These are phyloP conservation scores for Volutella citrinella DNA, from an alignment of 2,329 filamentous ascomycete genomes.

Conservation along the genomic window DNA sequence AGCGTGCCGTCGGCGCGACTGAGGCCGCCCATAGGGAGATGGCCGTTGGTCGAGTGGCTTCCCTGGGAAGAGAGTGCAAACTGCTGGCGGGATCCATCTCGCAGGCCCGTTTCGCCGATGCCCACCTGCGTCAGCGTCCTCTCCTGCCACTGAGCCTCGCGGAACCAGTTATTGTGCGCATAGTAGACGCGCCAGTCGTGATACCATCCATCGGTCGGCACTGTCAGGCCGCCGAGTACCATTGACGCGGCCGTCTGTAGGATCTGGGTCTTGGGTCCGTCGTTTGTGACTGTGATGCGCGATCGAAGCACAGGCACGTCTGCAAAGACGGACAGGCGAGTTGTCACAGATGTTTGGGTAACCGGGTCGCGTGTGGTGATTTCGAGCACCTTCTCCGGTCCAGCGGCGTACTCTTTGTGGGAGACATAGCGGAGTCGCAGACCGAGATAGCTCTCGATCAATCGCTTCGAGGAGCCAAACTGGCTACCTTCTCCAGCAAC, in stretches of 20 bases:
- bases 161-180: slow-evolving; percentile 30
- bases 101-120: slow-evolving; percentile 1
- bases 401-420: slow-evolving; percentile 7
- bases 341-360: slow-evolving; percentile 14
- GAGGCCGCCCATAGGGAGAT: background rate
- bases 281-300: slow-evolving; percentile 20
- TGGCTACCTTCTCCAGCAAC: slow-evolving; percentile 5
- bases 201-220: slow-evolving; percentile 17
- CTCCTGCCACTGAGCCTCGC: slow-evolving; percentile 30
- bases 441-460: slow-evolving; percentile 22
- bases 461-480: slow-evolving; percentile 19
- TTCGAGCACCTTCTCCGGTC: slow-evolving; percentile 11
- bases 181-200: slow-evolving; percentile 18
- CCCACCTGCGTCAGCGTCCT: background rate
- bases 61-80: background rate
- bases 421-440: slow-evolving; percentile 20
- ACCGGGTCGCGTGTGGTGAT: slow-evolving; percentile 14
- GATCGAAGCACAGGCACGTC: slow-evolving; percentile 11
- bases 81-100: background rate
- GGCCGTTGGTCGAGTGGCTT: background rate
- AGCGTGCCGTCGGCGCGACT: background rate
- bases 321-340: slow-evolving; percentile 10
- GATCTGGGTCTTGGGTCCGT: slow-evolving; percentile 1
- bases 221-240: slow-evolving; percentile 16
- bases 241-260: slow-evolving; percentile 23